phyloP scores from a whole-genome alignment of 768 basidiomycete genomes.

The Leucocoprinus sp. region DNA sequence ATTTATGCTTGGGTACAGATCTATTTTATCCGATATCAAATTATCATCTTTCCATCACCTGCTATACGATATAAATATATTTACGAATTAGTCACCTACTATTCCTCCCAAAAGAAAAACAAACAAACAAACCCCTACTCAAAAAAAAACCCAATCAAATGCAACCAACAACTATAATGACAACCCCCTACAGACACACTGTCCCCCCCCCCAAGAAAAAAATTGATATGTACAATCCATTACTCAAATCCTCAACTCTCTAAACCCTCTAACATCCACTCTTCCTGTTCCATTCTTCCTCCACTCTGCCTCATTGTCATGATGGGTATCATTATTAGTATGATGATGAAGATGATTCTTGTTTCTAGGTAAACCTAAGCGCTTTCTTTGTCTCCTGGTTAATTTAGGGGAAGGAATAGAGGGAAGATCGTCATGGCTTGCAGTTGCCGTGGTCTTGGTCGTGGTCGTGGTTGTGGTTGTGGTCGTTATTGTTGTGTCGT shows the following conservation, averaged over 20 bases:
- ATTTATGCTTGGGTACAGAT: too few species aligned
- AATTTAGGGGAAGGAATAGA: constrained; percentile 22
- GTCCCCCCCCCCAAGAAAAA: too few species aligned
- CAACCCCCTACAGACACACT: too few species aligned
- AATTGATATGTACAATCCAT: too few species aligned
- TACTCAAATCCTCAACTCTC: constrained; percentile 62
- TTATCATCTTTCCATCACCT: too few species aligned
- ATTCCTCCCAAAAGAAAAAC: background rate
- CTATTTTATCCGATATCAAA: too few species aligned
- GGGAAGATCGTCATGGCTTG: too few species aligned
- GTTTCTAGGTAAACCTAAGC: constrained; percentile 52
- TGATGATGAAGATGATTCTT: constrained; percentile 5
- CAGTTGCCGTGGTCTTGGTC: constrained; percentile 14
- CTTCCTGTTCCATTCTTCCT: constrained; percentile 60
- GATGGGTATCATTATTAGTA: too few species aligned
- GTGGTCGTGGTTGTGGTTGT: constrained; percentile 12
- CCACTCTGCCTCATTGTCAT: constrained; percentile 39
- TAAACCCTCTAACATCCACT: constrained; percentile 69
- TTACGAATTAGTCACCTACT: too few species aligned
- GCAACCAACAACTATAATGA: background rate
- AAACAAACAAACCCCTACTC: background rate
- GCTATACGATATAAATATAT: too few species aligned
- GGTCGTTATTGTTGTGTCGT: background rate
- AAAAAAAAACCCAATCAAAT: constrained; percentile 2
- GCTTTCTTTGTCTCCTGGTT: constrained; percentile 62